Conservation (phyloP, 257 asterid species). For the Solanum boliviense region DNA sequence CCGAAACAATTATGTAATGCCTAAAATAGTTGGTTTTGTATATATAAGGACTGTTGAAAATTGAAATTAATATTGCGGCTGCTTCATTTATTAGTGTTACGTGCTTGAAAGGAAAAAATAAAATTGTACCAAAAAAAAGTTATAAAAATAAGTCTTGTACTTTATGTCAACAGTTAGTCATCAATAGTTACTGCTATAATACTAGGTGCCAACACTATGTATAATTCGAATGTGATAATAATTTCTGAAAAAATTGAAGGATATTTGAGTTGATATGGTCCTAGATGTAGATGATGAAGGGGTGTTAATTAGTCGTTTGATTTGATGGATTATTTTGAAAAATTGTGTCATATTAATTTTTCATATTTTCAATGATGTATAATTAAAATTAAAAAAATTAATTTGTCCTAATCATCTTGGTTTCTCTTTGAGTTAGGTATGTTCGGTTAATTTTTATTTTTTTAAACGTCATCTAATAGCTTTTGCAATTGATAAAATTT, state of each 20-base stretch:
- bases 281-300: neutral
- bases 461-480: neutral
- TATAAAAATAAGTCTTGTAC: neutral
- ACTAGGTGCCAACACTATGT: neutral
- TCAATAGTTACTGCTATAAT: neutral
- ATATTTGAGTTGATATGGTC: neutral
- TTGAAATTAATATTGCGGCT: neutral
- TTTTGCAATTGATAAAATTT: neutral
- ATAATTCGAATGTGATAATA: neutral
- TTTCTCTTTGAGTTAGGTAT: neutral
- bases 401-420: neutral
- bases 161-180: neutral
- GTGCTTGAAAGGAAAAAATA: neutral
- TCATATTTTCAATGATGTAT: neutral
- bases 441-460: neutral
- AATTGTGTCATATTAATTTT: neutral
- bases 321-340: neutral
- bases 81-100: neutral
- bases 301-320: neutral
- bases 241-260: neutral
- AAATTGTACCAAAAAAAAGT: neutral
- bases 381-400: neutral
- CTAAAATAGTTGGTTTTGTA: neutral
- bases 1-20: neutral
- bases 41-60: neutral